Conservation (phyloP, 495 filamentous ascomycete species). For the Cladorrhinum samala region DNA sequence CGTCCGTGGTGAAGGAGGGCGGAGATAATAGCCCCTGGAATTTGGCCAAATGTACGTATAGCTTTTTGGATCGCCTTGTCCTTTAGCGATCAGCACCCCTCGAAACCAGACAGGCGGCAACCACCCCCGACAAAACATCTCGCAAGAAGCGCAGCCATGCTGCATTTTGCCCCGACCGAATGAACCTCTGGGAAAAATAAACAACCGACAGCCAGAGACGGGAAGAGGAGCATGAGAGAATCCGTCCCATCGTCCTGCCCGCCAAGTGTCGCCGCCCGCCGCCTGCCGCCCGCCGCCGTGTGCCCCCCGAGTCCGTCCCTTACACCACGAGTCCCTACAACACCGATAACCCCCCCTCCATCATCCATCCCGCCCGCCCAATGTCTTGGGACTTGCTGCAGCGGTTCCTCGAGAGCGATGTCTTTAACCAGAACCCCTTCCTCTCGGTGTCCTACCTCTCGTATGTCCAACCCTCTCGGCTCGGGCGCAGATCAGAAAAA, state of each 20-base stretch:
- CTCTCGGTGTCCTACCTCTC: slow-evolving; percentile 73
- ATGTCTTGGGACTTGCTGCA: slow-evolving; percentile 61
- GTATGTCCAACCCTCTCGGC: slow-evolving; percentile 45
- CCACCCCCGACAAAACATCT: too few species aligned
- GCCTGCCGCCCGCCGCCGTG: too few species aligned
- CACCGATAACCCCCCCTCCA: too few species aligned
- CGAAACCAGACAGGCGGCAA: neutral
- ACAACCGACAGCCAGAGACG: neutral
- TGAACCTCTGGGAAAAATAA: neutral
- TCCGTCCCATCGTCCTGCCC: neutral
- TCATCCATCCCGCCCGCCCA: slow-evolving; percentile 11
- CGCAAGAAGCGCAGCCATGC: too few species aligned
- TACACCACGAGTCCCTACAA: too few species aligned
- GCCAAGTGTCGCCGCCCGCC: too few species aligned
- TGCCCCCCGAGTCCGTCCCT: too few species aligned
- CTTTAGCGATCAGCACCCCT: slow-evolving; percentile 7
- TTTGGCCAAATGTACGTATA: slow-evolving; percentile 14
- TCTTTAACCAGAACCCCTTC: slow-evolving; percentile 76
- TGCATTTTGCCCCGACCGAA: neutral
- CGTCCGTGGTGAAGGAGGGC: slow-evolving; percentile 2
- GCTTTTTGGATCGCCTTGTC: slow-evolving; percentile 22
- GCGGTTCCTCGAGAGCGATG: slow-evolving; percentile 74
- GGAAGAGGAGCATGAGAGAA: neutral
- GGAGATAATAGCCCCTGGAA: slow-evolving; percentile 12
- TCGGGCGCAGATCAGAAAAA: neutral